Evolutionary conservation across 2,329 filamentous ascomycete genomes (phyloP), one percentile per base, ranked within the genome.

Genomic region (Penicillium carneum): DNA sequence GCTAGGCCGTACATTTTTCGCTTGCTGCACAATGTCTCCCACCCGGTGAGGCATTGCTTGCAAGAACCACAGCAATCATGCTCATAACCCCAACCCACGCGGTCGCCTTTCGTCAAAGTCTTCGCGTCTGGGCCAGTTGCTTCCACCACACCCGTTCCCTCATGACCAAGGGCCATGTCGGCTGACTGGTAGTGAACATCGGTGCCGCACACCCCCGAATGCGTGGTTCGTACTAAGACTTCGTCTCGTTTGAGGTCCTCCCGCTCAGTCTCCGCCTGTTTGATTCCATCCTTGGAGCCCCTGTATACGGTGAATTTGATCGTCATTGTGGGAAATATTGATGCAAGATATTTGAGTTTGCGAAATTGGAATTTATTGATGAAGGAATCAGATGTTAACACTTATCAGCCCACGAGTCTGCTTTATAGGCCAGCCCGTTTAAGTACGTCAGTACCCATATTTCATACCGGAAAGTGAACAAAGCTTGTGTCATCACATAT

Each of bases 121-220:
- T 70, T 70, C 9, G 73, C 75, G 4, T 71, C 67, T 1, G 74
- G 71, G 0, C 77, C 77, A 14, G 67, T 62, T 10, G 61, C 64
- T 47, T 73, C 70, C 4, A 80, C 74, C 0, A 74, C 46, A 1
- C 77, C 77, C 1, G 76, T 64, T 31, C 77, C 77, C 69, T 80
- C 78, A 55, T 80, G 78, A 7, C 78, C 78, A 1, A 79, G 71
- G 1, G 65, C 76, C 71, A 77, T 77, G 42, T 76, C 71, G 8
- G 59, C 51, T 12, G 58, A 50, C 12, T 63, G 53, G 62, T 73
- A 77, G 65, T 83, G 80, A 50, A 80, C 66, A 61, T 82, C 84
- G 3, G 88, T 90, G 51, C 86, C 87, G 73, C 89, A 91, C 53
- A 90, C 79, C 33, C 89, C 88, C 2, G 87, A 88, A 60, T 87